Evolutionary conservation across 1,284 basidiomycete species (phyloP).

Genomic region (Rhodotorula glutinis): DNA sequence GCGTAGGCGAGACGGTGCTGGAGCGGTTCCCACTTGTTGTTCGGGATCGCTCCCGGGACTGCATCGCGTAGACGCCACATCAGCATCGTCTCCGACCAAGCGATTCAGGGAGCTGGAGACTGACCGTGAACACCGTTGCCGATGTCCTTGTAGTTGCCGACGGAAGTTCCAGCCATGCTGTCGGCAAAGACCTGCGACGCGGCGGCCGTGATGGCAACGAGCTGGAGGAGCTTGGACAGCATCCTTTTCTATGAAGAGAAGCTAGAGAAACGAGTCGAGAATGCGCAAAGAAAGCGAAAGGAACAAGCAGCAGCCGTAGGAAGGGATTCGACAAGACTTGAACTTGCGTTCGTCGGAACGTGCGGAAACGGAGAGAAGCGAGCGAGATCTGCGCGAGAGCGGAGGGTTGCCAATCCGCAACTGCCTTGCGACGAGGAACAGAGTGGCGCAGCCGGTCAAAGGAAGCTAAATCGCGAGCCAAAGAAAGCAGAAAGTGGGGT

Average conservation of each 20-base stretch:
- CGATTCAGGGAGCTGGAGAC: too few relatives aligned
- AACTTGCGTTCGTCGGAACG: neutral
- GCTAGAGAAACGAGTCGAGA: neutral
- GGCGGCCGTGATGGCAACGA: conserved; percentile 1
- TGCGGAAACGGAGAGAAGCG: neutral
- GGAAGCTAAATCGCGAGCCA: neutral
- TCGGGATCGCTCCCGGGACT: conserved; percentile 31
- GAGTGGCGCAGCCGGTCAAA: neutral
- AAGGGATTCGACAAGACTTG: neutral
- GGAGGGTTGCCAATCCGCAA: neutral
- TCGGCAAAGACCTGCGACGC: neutral
- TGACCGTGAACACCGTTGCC: conserved; percentile 29
- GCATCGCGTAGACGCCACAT: neutral
- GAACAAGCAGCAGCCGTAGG: neutral
- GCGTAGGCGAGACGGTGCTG: conserved; percentile 37
- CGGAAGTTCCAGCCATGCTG: neutral
- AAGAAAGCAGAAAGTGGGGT: neutral
- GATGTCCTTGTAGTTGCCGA: conserved; percentile 10
- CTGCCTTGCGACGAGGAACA: neutral
- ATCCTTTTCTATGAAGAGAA: neutral
- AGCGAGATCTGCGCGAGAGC: neutral
- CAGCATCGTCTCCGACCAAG: too few relatives aligned
- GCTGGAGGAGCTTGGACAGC: conserved; percentile 6
- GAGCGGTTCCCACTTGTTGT: conserved; percentile 26
- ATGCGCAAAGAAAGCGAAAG: neutral